Percentiles rank a stretch among this genome's conserved stretches.
These are phyloP conservation scores for Trichoderma asperelloides DNA, from an alignment of 495 filamentous ascomycete species.

Conservation along the genomic window DNA sequence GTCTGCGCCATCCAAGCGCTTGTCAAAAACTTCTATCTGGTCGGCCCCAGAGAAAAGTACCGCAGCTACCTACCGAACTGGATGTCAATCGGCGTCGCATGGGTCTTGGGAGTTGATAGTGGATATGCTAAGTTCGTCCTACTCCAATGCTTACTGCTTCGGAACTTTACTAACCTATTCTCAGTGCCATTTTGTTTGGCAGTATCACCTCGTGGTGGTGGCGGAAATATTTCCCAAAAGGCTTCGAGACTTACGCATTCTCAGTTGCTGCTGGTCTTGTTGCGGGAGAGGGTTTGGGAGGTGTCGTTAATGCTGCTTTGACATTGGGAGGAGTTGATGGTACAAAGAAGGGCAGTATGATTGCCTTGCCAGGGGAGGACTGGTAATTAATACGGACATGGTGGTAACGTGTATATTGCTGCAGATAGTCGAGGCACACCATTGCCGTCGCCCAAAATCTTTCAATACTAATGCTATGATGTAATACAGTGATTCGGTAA, in stretches of 20 bases:
- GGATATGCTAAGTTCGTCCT: constrained; percentile 7
- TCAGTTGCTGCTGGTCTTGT: constrained; percentile 59
- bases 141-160: not conserved
- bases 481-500: too few relatives aligned
- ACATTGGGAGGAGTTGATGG: constrained; percentile 28
- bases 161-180: not conserved
- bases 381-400: constrained; percentile 14
- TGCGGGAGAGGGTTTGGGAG: constrained; percentile 58
- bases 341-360: not conserved
- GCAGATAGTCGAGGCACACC: too few relatives aligned
- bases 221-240: constrained; percentile 45
- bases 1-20: constrained; percentile 42
- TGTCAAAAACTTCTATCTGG: constrained; percentile 49
- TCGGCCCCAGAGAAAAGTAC: constrained; percentile 36
- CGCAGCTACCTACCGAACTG: constrained; percentile 57
- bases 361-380: constrained; percentile 2
- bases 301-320: constrained; percentile 49
- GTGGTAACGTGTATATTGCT: not conserved
- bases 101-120: constrained; percentile 36
- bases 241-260: constrained; percentile 56
- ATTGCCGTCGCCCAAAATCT: too few relatives aligned
- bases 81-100: constrained; percentile 55
- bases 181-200: constrained; percentile 48
- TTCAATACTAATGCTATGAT: too few relatives aligned
- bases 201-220: constrained; percentile 48